Conservation (phyloP, 148 eudicot genomes). For the Linanthus parryae region DNA sequence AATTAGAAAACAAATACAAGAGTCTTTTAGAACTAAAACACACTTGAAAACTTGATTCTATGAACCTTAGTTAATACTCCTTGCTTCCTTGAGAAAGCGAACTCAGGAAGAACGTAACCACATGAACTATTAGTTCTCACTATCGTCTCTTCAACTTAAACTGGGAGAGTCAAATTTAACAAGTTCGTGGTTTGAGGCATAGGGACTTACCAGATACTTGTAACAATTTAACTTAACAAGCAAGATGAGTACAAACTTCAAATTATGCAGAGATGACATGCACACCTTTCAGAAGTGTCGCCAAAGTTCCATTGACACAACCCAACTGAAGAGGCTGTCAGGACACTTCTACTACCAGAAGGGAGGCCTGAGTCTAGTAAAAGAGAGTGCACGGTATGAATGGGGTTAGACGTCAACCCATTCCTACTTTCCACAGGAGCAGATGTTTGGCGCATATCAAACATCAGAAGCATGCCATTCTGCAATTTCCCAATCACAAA, state of each 20-base stretch:
- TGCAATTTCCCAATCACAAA: constrained; percentile 34
- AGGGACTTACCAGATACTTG: neutral
- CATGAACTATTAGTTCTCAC: too few relatives aligned
- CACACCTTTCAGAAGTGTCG: constrained; percentile 44
- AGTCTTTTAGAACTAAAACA: too few relatives aligned
- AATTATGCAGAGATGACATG: neutral
- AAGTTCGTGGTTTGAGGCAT: too few relatives aligned
- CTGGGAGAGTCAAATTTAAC: too few relatives aligned
- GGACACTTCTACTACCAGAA: constrained; percentile 45
- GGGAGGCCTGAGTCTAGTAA: constrained; percentile 24
- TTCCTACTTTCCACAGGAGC: constrained; percentile 45
- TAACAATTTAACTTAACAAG: neutral
- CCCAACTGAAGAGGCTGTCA: constrained; percentile 83
- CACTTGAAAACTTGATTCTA: too few relatives aligned
- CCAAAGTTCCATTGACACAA: constrained; percentile 79
- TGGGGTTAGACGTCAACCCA: constrained; percentile 65
- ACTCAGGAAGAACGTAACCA: too few relatives aligned
- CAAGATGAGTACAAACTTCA: neutral
- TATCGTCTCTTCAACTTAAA: too few relatives aligned
- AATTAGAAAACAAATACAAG: too few relatives aligned
- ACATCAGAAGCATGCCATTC: constrained; percentile 83
- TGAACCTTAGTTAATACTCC: too few relatives aligned
- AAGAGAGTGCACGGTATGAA: constrained; percentile 61
- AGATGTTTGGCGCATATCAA: constrained; percentile 75
- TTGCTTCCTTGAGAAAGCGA: too few relatives aligned